These are phyloP conservation scores for Monosporascus sp. DNA, from an alignment of 2,329 filamentous ascomycete species.

Conservation along the genomic window DNA sequence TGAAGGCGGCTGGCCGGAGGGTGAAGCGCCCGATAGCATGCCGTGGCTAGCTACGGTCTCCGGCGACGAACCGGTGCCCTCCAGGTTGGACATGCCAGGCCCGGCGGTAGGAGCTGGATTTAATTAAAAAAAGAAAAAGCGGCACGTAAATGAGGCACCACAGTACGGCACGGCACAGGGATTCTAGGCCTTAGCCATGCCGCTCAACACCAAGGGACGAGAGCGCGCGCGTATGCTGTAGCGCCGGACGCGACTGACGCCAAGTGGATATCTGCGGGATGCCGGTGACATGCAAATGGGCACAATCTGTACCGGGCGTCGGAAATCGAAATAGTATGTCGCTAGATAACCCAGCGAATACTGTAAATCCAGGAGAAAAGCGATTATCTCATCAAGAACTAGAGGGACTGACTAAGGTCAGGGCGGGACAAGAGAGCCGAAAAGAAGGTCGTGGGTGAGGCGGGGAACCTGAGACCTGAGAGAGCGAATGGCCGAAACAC, in stretches of 20 bases:
- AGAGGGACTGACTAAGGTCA: not conserved
- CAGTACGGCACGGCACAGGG: not conserved
- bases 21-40: constrained; percentile 8
- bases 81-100: constrained; percentile 14
- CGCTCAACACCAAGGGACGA: too few species aligned
- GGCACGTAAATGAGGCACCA: not conserved
- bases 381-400: not conserved
- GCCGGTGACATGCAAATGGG: too few species aligned
- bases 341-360: too few species aligned
- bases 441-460: not conserved
- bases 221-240: too few species aligned
- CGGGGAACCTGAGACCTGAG: not conserved
- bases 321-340: too few species aligned
- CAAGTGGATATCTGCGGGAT: too few species aligned
- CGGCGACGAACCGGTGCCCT: constrained; percentile 17
- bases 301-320: too few species aligned
- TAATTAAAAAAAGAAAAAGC: too few species aligned
- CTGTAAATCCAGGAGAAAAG: not conserved
- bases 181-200: too few species aligned
- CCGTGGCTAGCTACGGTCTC: constrained; percentile 16
- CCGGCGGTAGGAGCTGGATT: not conserved
- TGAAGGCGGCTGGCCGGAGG: constrained; percentile 12
- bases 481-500: not conserved
- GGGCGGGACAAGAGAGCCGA: not conserved
- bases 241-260: too few species aligned